phyloP scores from a whole-genome alignment of 176 grass and related monocot species.

The Juncus inflexus region DNA sequence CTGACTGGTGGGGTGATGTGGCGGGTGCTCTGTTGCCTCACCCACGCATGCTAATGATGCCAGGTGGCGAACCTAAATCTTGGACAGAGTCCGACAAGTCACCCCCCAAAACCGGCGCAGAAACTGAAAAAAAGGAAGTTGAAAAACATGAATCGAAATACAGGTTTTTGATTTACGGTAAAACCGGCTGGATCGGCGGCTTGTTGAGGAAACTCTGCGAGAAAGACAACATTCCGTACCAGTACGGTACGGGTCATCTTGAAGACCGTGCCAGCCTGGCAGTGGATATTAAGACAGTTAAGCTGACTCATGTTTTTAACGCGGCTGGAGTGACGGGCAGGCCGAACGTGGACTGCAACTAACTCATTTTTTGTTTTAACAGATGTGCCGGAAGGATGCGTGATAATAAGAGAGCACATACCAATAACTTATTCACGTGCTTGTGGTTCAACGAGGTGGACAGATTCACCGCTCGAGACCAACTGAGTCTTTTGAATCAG shows the following conservation, averaged over 20 bases:
- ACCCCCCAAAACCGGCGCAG: slow-evolving; percentile 14
- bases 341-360: slow-evolving; percentile 79
- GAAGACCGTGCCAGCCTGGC: slow-evolving; percentile 48
- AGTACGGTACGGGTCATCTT: slow-evolving; percentile 59
- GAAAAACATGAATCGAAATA: slow-evolving; percentile 26
- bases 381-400: slow-evolving; percentile 99
- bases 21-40: slow-evolving; percentile 61
- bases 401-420: slow-evolving; percentile 91
- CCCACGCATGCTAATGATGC: slow-evolving; percentile 65
- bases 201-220: slow-evolving; percentile 55
- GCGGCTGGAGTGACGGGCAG: slow-evolving; percentile 69
- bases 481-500: too few relatives aligned
- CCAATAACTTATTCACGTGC: slow-evolving; percentile 95
- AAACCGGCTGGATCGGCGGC: slow-evolving; percentile 73
- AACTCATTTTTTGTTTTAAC: neutral
- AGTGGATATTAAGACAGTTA: slow-evolving; percentile 54
- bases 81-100: slow-evolving; percentile 18
- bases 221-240: slow-evolving; percentile 60
- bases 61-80: slow-evolving; percentile 37
- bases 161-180: slow-evolving; percentile 75
- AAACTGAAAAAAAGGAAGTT: neutral
- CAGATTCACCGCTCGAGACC: slow-evolving; percentile 81
- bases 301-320: slow-evolving; percentile 77
- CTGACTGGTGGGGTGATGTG: slow-evolving; percentile 79
- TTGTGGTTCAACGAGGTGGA: slow-evolving; percentile 98